Evolutionary conservation across 2,329 filamentous ascomycete genomes (phyloP).

Genomic region (Colletotrichum lentis): DNA sequence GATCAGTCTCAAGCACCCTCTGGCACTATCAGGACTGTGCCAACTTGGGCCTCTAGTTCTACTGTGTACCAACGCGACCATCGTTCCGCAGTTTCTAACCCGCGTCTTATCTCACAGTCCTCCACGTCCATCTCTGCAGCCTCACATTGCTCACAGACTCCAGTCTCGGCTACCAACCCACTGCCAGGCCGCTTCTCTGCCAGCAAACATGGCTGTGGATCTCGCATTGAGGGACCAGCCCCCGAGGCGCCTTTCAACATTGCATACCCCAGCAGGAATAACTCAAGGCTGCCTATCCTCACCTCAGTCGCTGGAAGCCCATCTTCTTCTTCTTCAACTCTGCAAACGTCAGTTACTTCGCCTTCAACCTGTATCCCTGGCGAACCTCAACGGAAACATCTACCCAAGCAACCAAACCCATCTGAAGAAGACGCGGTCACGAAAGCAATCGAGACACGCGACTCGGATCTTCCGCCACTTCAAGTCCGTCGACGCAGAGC

Average conservation of each 20-base stretch:
- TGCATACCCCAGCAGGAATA: background rate
- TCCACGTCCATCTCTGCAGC: constrained; percentile 17
- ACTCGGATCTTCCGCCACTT: constrained; percentile 22
- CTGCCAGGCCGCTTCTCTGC: background rate
- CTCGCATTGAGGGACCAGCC: background rate
- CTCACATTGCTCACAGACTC: constrained; percentile 13
- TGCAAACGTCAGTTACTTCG: constrained; percentile 10
- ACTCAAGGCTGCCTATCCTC: background rate
- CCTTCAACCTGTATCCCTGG: background rate
- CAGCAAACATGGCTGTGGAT: constrained; percentile 19
- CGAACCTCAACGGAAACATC: background rate
- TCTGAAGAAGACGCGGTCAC: constrained; percentile 6
- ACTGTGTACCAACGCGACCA: background rate
- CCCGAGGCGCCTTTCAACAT: background rate
- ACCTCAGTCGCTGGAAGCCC: background rate
- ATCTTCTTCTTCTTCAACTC: background rate
- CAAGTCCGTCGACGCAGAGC: constrained; percentile 28
- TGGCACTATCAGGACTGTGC: background rate
- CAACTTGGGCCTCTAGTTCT: constrained; percentile 4
- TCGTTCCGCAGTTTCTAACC: background rate
- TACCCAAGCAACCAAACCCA: constrained; percentile 6
- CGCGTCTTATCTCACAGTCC: constrained; percentile 4
- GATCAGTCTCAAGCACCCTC: constrained; percentile 16
- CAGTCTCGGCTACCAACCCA: background rate
- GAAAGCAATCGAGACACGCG: background rate